Conservation (phyloP, 2,329 filamentous ascomycete species). For the Exophiala aquamarina region DNA sequence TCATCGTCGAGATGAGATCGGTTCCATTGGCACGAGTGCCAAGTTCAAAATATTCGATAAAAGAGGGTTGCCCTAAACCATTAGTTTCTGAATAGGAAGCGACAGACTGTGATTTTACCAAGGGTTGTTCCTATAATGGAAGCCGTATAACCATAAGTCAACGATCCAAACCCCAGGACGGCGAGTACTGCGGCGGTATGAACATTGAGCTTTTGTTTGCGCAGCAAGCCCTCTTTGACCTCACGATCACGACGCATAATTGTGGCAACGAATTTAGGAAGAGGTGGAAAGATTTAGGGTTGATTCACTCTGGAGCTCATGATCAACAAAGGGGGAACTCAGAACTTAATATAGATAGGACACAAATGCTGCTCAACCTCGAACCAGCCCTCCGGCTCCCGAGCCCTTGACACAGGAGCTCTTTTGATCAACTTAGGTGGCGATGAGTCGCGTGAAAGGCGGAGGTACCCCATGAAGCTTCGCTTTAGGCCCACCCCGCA, state of each 20-base stretch:
- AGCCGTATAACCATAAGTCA: constrained; percentile 25
- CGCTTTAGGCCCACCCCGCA: no score
- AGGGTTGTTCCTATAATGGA: constrained; percentile 26
- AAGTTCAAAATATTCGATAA: constrained; percentile 37
- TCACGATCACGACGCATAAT: constrained; percentile 13
- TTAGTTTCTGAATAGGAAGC: neutral
- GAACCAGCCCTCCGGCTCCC: no score
- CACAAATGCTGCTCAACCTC: no score
- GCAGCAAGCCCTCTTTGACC: constrained; percentile 14
- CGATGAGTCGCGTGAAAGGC: no score
- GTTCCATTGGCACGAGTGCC: constrained; percentile 19
- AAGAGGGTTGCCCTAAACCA: constrained; percentile 41
- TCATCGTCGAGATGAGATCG: constrained; percentile 24
- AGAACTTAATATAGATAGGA: no score
- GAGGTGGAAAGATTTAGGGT: no score
- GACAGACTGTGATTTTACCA: constrained; percentile 19
- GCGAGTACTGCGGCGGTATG: constrained; percentile 20
- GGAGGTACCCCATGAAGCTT: no score
- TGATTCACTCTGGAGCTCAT: no score
- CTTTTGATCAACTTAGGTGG: no score
- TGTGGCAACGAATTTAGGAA: no score
- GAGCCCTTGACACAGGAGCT: no score
- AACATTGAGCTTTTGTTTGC: constrained; percentile 18
- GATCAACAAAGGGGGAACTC: no score
- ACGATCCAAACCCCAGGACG: constrained; percentile 20